These are phyloP conservation scores for Scleroderma citrinum DNA, from an alignment of 768 basidiomycete genomes.

Conservation along the genomic window DNA sequence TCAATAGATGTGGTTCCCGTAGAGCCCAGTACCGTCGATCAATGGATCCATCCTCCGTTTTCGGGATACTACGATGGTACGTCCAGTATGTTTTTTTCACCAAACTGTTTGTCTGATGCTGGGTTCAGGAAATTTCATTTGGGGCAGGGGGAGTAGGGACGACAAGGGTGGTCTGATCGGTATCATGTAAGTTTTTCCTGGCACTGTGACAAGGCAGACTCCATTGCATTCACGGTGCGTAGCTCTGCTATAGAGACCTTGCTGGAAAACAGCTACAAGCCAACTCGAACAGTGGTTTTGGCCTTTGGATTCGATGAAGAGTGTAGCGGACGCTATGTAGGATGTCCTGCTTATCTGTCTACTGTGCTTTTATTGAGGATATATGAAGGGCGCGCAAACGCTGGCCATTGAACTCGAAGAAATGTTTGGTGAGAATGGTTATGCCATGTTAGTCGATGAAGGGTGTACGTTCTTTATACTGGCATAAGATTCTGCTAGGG, in stretches of 20 bases:
- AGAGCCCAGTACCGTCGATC: constrained; percentile 43
- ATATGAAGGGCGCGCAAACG: constrained; percentile 47
- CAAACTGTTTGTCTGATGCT: neutral
- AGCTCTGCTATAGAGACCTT: constrained; percentile 60
- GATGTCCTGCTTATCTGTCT: neutral
- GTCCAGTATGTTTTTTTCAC: neutral
- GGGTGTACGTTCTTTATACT: constrained; percentile 44
- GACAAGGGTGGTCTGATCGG: constrained; percentile 68
- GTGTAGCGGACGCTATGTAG: constrained; percentile 44
- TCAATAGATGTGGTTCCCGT: constrained; percentile 63
- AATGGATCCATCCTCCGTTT: constrained; percentile 60
- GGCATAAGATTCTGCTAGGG: neutral
- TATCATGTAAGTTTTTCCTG: constrained; percentile 39
- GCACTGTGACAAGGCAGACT: neutral
- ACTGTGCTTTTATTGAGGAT: neutral
- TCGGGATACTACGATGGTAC: constrained; percentile 56
- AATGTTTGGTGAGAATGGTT: constrained; percentile 64
- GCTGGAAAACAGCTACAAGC: constrained; percentile 53
- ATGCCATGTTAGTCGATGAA: constrained; percentile 84
- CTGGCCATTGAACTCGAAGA: constrained; percentile 45
- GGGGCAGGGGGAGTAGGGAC: constrained; percentile 47
- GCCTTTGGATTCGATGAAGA: constrained; percentile 79
- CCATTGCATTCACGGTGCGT: neutral
- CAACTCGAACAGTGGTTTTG: constrained; percentile 55
- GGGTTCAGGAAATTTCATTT: constrained; percentile 33